Evolutionary conservation across 1,139 yeast species (phyloP).

Genomic region (Debaryomyces sp.): DNA sequence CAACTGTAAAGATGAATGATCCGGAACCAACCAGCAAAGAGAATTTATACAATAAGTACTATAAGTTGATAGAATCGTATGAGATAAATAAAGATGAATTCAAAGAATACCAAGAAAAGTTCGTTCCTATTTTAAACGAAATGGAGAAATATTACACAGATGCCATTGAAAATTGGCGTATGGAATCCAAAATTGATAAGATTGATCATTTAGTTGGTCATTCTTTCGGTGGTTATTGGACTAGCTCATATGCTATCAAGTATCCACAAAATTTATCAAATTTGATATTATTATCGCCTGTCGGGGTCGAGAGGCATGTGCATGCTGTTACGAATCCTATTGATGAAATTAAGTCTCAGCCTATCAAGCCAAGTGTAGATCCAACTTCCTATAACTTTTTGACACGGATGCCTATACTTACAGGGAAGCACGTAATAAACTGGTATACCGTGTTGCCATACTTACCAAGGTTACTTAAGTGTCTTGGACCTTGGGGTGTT

Average conservation of each 20-base stretch:
- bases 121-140: constrained; percentile 43
- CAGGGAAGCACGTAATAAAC: constrained; percentile 26
- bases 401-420: constrained; percentile 48
- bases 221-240: constrained; percentile 53
- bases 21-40: constrained; percentile 29
- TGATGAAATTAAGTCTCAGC: constrained; percentile 16
- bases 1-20: constrained; percentile 34
- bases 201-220: constrained; percentile 50
- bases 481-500: constrained; percentile 57
- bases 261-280: constrained; percentile 63
- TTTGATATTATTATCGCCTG: constrained; percentile 81
- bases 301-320: constrained; percentile 80
- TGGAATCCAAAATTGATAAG: constrained; percentile 26
- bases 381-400: constrained; percentile 42
- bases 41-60: constrained; percentile 42
- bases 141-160: constrained; percentile 39
- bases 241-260: constrained; percentile 41
- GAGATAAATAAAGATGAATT: constrained; percentile 31
- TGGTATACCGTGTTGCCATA: constrained; percentile 49
- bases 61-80: constrained; percentile 42
- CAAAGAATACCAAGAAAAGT: constrained; percentile 34
- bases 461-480: constrained; percentile 45
- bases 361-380: constrained; percentile 37
- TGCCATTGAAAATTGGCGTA: constrained; percentile 46
- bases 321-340: constrained; percentile 57